phyloP scores from a whole-genome alignment of 768 basidiomycete genomes.

The Boletales sp. region DNA sequence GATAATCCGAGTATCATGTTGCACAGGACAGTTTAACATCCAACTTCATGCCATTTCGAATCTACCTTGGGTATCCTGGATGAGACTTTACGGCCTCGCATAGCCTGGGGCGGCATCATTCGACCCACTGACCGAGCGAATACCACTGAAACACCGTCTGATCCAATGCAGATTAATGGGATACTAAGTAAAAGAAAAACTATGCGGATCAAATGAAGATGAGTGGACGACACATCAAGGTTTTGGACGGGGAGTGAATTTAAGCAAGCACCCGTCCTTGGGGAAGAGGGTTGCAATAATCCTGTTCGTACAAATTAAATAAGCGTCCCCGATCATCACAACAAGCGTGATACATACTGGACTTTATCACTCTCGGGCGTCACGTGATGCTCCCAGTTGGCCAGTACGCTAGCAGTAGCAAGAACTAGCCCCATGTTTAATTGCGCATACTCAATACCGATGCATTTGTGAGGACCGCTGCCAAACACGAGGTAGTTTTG shows the following conservation, averaged over 20 bases:
- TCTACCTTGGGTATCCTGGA: background rate
- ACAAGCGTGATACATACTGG: constrained; percentile 50
- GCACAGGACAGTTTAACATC: too few species aligned
- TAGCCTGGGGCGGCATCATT: background rate
- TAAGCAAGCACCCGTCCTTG: constrained; percentile 83
- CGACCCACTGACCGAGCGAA: too few species aligned
- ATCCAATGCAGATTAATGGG: constrained; percentile 14
- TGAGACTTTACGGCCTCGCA: background rate
- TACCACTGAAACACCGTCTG: too few species aligned
- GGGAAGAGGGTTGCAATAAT: constrained; percentile 98
- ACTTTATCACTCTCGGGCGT: constrained; percentile 79
- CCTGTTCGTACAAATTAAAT: constrained; percentile 33
- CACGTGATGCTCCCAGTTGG: constrained; percentile 85
- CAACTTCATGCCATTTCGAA: background rate
- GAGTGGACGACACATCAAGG: constrained; percentile 5
- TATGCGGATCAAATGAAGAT: background rate
- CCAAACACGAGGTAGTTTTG: constrained; percentile 97
- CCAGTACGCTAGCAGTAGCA: constrained; percentile 72
- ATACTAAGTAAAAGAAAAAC: constrained; percentile 14
- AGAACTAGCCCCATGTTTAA: constrained; percentile 88
- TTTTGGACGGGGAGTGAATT: constrained; percentile 59
- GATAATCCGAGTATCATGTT: too few species aligned
- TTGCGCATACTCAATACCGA: constrained; percentile 88
- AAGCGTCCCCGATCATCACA: background rate
- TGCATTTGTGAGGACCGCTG: constrained; percentile 88